These are phyloP conservation scores for Postia placenta DNA, from an alignment of 768 basidiomycete species.

Conservation along the genomic window DNA sequence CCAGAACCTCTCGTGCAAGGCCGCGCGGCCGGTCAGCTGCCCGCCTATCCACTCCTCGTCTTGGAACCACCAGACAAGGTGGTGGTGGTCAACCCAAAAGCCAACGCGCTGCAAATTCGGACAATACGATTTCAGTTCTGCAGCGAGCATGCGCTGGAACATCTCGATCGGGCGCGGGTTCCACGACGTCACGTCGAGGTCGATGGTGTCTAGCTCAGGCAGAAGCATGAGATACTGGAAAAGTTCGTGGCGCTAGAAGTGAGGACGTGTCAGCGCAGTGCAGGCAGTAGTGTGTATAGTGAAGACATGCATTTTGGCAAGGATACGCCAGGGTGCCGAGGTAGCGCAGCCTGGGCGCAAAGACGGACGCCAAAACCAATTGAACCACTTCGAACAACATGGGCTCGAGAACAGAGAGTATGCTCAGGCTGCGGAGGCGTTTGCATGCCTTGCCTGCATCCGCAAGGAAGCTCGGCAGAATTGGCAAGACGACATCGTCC, in stretches of 20 bases:
- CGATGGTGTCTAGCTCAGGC: constrained; percentile 28
- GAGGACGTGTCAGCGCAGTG: too few relatives aligned
- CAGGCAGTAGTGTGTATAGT: too few relatives aligned
- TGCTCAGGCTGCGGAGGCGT: constrained; percentile 30
- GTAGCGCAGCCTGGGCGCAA: constrained; percentile 30
- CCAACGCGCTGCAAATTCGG: constrained; percentile 28
- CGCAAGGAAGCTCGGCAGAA: constrained; percentile 26
- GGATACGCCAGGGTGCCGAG: constrained; percentile 33
- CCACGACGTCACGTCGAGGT: constrained; percentile 33
- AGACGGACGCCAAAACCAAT: constrained; percentile 27
- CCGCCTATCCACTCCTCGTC: constrained; percentile 17
- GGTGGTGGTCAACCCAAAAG: constrained; percentile 25
- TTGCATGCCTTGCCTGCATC: constrained; percentile 24
- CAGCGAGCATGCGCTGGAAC: constrained; percentile 30
- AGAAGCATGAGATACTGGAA: constrained; percentile 29
- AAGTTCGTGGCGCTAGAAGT: constrained; percentile 13
- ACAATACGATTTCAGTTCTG: constrained; percentile 33
- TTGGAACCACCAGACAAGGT: constrained; percentile 19
- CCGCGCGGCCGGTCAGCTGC: constrained; percentile 9
- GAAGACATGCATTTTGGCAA: constrained; percentile 28
- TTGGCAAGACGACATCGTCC: constrained; percentile 26
- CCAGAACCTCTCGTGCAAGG: constrained; percentile 14
- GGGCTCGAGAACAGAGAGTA: constrained; percentile 30
- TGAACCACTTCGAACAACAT: constrained; percentile 24
- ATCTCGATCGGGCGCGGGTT: constrained; percentile 23